phyloP scores from a whole-genome alignment of 2,329 filamentous ascomycete species.

The Clonostachys rosea region DNA sequence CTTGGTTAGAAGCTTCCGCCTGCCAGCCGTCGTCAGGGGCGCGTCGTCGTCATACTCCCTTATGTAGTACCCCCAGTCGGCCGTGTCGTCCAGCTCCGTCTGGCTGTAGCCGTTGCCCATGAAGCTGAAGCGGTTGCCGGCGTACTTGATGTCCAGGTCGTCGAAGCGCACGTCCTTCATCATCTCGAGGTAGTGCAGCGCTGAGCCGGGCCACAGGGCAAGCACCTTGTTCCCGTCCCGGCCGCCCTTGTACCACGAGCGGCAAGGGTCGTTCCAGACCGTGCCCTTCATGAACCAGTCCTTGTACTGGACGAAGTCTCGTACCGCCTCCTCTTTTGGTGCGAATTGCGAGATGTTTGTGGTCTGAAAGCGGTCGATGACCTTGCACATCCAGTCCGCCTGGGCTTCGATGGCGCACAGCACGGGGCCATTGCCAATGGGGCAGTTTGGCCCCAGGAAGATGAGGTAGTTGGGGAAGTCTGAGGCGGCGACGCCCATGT shows the following conservation, averaged over 20 bases:
- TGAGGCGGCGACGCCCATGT: constrained; percentile 48
- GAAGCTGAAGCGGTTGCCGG: constrained; percentile 36
- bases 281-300: constrained; percentile 35
- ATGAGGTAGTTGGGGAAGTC: constrained; percentile 52
- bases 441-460: constrained; percentile 32
- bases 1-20: constrained; percentile 12
- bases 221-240: constrained; percentile 32
- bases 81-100: constrained; percentile 25
- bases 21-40: constrained; percentile 9
- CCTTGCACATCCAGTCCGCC: constrained; percentile 42
- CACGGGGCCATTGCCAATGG: constrained; percentile 29
- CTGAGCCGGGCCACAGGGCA: constrained; percentile 36
- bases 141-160: constrained; percentile 42
- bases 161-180: constrained; percentile 33
- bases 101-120: constrained; percentile 42
- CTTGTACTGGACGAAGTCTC: constrained; percentile 42
- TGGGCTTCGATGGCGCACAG: constrained; percentile 38
- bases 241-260: constrained; percentile 42
- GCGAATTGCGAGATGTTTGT: constrained; percentile 32
- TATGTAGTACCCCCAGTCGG: constrained; percentile 18
- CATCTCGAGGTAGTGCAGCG: constrained; percentile 26
- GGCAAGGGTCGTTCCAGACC: constrained; percentile 31
- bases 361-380: constrained; percentile 43
- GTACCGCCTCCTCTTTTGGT: constrained; percentile 37
- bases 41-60: constrained; percentile 5